Evolutionary conservation across 257 asterid genomes (phyloP), one percentile per base, ranked within the genome.

Genomic region (Gentiana dahurica): DNA sequence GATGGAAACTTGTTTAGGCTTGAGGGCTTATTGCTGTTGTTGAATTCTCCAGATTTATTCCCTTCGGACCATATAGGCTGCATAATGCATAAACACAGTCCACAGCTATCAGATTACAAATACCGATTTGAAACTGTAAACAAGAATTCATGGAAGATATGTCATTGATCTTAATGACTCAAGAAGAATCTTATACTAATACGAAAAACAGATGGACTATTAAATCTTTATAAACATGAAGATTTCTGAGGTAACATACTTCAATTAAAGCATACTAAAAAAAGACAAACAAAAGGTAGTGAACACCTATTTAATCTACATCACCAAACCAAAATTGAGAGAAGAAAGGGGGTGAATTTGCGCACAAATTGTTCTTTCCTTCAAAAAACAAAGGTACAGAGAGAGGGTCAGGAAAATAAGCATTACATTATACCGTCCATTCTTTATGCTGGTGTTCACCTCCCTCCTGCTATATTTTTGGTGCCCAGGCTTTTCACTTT

Each of bases 341-440:
- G 24, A 24, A 24, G 24, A 24, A 24, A 24, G 0, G 24, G 24
- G 24, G 24, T 24, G 24, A 24, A 24, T 24, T 24, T 24, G 24
- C 24, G 24, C 24, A 24, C 24, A 24, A 24, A 24, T 24, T 24
- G 24, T 24, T 24, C 24, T 24, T 24, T 24, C 24, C 24, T 24
- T 24, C 24, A 8, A 48, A 44, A n/a, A 37, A 39, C 4, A 38
- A 64, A 36, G 9, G 51, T 35, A 53, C 8, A 53, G 53, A 34
- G 13, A 54, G 8, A 1, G 36, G 41, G 43, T 10, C 41, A 63
- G 73, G 63, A 35, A 75, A 68, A 12, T 38, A 60, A 73, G 54
- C 59, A 78, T 84, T 87, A 87, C 96, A 81, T 87, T 87, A 72
- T 84, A 79, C 82, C 87, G 91, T 73, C 89, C 70, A 65, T 84